Conservation (phyloP, 73 alveolate species). For the Blepharisma japonicum region DNA sequence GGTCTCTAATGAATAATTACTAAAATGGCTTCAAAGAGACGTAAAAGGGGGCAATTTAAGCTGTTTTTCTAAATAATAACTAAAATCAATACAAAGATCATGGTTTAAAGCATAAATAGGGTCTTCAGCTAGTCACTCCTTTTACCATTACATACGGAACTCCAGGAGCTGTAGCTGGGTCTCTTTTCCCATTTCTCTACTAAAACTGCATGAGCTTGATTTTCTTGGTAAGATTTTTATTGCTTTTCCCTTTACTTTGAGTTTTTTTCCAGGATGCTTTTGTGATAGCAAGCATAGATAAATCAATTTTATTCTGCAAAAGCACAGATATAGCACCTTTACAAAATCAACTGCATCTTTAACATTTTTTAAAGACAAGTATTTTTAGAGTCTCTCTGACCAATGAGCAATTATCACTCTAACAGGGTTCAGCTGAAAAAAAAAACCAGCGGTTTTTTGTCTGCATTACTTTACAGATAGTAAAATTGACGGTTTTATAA, state of each 20-base stretch:
- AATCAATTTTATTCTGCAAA: slow-evolving; percentile 95
- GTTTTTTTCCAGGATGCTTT: slow-evolving; percentile 86
- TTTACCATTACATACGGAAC: slow-evolving; percentile 95
- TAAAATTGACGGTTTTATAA: no score
- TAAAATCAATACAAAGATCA: slow-evolving; percentile 95
- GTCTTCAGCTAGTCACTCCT: slow-evolving; percentile 98
- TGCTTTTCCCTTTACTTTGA: slow-evolving; percentile 42
- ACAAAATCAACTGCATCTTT: slow-evolving; percentile 79
- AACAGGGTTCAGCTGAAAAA: no score
- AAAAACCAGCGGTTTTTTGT: no score
- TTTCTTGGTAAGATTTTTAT: slow-evolving; percentile 65
- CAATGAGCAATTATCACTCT: slow-evolving; percentile 97
- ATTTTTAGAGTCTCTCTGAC: slow-evolving; percentile 72
- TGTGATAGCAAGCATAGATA: slow-evolving; percentile 95
- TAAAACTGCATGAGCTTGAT: slow-evolving; percentile 99
- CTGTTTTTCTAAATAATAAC: slow-evolving; percentile 96
- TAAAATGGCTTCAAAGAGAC: slow-evolving; percentile 90
- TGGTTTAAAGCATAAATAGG: slow-evolving; percentile 98
- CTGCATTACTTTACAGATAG: no score
- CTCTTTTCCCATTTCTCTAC: slow-evolving; percentile 94
- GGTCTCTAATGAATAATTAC: slow-evolving; percentile 88
- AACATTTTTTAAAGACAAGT: slow-evolving; percentile 45
- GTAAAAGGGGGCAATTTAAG: slow-evolving; percentile 93
- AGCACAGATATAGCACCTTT: slow-evolving; percentile 93
- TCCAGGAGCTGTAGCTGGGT: slow-evolving; percentile 92